Evolutionary conservation across 495 filamentous ascomycete genomes (phyloP), one percentile per base, ranked within the genome.

Genomic region (Alectoria sarmentosa): DNA sequence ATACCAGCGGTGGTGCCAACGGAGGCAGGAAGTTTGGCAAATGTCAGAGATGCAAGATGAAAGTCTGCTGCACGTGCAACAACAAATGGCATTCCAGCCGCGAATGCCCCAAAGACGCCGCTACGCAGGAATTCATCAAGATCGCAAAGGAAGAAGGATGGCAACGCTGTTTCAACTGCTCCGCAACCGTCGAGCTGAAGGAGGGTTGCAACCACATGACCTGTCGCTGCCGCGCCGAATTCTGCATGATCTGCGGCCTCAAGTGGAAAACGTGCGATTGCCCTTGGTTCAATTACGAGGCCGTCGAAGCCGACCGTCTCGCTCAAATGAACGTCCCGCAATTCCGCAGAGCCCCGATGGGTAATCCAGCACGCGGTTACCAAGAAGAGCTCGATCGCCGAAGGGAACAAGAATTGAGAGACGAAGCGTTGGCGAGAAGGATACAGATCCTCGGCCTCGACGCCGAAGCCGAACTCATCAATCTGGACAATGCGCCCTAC

Each of bases 131-230:
- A 60, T 81, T 91, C 64, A 75, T 88, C 26, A 83, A 88, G 67
- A 80, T 85, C 46, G 88, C 88, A 42, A 86, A 86, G 66, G 76
- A 88, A 60, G 83, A 88, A 66, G 88, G 88, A 30, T 91, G 88
- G 84, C 86, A 90, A 70, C 80, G 85, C 37, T 95, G 91, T 69
- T 87, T 84, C 73, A 86, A 80, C 66, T 94, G 90, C 76, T 84
- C 80, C 62, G 80, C 84, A 23, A 83, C 87, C 74, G 88, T 92
- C n/a, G 89, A 94, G 72, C 75, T 90, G 58, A 86, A 87, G 69
- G 86, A 90, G 70, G 90, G 90, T 58, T 91, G 88, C 72, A 91
- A 90, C 74, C 90, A 92, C 70, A 92, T 92, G 85, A 91, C 86
- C 55, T 94, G 88, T 73, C 88, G 84, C 60, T 93, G 90, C 71